Base-by-base conservation (phyloP, 164 flowering plant genomes). In the Kingdonia uniflora region DNA sequence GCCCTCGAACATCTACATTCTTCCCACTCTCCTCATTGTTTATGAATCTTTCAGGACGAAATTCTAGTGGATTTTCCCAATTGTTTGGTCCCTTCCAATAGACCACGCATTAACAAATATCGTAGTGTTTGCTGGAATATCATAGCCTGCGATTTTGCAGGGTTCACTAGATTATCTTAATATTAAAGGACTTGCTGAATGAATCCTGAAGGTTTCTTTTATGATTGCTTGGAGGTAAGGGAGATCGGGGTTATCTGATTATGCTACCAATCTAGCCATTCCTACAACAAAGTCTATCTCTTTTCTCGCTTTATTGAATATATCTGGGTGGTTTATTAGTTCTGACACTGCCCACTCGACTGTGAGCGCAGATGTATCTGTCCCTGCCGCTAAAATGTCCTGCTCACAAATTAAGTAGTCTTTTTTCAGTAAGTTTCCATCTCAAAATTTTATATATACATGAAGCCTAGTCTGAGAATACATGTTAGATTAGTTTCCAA, bases 21-120 rank as follows among this genome's bases (percentile, higher is more conserved):
- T 22, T 29, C 13, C 57, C 50, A 51, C 74, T 23, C 14, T 40
- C 55, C 11, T n/a, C n/a, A n/a, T n/a, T n/a, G n/a, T 17, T 39
- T 8, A 73, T 1, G 64, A 83, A 81, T 68, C 95, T 71, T 55
- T 83, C 77, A 0, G 95, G 95, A 1, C 38, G 38, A 51, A 77
- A 86, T 55, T 73, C 68, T 7, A 63, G 62, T 1, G 90, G 82
- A 46, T 60, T 61, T 0, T 76, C 71, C 87, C 90, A 83, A 35
- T 58, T 23, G 2, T 62, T 58, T 0, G 86, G 84, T 86, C 81
- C 22, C 82, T 69, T 1, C 71, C 71, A 6, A 84, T 74, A 1
- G 91, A 75, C 78, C 81, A 81, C 0, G 64, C 26, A 37, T 84
- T 84, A 41, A 83, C 54, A 3, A 75, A 55, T 2, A 76, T 23